Evolutionary conservation across 164 flowering plant species (phyloP), one percentile per base, ranked within the genome.

Genomic region (Nymphaea thermarum): DNA sequence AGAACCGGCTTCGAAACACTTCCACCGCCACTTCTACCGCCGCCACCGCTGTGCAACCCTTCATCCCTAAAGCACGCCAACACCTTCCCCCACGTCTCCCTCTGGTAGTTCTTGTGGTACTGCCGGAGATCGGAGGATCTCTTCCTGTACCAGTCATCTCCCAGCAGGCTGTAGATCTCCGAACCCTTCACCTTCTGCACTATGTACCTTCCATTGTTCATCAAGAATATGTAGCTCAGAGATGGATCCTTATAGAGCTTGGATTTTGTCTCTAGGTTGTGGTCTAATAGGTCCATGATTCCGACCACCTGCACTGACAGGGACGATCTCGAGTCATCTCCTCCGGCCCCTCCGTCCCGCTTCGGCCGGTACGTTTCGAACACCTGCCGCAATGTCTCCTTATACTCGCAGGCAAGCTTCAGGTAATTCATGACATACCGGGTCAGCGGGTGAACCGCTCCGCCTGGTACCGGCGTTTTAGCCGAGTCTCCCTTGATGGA

Each of bases 201-300:
- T 0, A 94, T 87, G 74, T 94, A 94, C 5, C 96, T 70, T 3
- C 90, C 92, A 65, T 94, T 94, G 80, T 94, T 94, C 97, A 91
- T 90, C 77, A 91, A 64, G 79, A 94, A 94, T 2, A 94, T 79
- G 85, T 74, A 73, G 45, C 85, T 65, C 36, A 91, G 66, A 0
- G 99, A 75, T 0, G 70, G 71, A 64, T 94, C 97, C 44, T 71
- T 79, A 81, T 94, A 94, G 8, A 88, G 84, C 71, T 71, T 83
- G 43, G 99, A 83, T 64, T 86, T 91, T 11, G 72, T 42, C 3
- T 84, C 93, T 0, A 91, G 80, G 67, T 87, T 88, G 1, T 70
- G 42, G 63, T 87, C 95, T 36, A 94, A 64, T 4, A 85, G 71
- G 42, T 86, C 91, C 93, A 91, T 84, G 1, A 91, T 77, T 45